Evolutionary conservation across 768 basidiomycete species (phyloP).

Genomic region (Crepidotus variabilis): DNA sequence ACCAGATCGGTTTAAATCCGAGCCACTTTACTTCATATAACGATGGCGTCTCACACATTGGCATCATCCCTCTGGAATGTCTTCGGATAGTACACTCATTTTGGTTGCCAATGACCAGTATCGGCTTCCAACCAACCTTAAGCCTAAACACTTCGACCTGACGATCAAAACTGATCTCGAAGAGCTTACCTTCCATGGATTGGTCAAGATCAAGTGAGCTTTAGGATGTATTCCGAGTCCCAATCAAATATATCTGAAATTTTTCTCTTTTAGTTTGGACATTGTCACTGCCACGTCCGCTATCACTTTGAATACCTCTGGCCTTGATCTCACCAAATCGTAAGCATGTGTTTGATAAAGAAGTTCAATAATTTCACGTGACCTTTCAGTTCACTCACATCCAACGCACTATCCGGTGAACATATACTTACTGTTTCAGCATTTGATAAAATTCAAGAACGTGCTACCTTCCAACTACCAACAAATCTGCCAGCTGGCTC

Average conservation of each 20-base stretch:
- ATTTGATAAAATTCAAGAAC: slow-evolving; percentile 61
- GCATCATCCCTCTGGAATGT: no score
- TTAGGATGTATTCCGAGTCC: not conserved
- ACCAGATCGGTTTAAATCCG: no score
- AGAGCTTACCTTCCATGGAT: slow-evolving; percentile 70
- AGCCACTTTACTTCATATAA: no score
- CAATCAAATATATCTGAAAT: not conserved
- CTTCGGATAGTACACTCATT: no score
- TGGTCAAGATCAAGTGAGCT: slow-evolving; percentile 65
- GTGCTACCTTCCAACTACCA: slow-evolving; percentile 58
- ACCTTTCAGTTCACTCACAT: slow-evolving; percentile 40
- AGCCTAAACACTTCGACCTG: slow-evolving; percentile 75
- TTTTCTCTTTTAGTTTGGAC: slow-evolving; percentile 44
- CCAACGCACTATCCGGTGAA: slow-evolving; percentile 47
- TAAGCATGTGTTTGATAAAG: slow-evolving; percentile 15
- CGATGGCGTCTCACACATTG: no score
- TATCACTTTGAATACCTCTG: slow-evolving; percentile 63
- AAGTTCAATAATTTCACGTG: not conserved
- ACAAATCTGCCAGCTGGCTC: slow-evolving; percentile 61
- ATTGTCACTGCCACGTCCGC: slow-evolving; percentile 55
- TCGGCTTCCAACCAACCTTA: slow-evolving; percentile 65
- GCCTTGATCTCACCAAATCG: slow-evolving; percentile 55
- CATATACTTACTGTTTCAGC: slow-evolving; percentile 41
- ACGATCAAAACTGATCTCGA: slow-evolving; percentile 81
- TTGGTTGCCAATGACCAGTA: slow-evolving; percentile 29